A percentile compares a stretch with the other conserved stretches of the same genome.
phyloP scores from a whole-genome alignment of 176 grass and related monocot species.

The Typha latifolia region DNA sequence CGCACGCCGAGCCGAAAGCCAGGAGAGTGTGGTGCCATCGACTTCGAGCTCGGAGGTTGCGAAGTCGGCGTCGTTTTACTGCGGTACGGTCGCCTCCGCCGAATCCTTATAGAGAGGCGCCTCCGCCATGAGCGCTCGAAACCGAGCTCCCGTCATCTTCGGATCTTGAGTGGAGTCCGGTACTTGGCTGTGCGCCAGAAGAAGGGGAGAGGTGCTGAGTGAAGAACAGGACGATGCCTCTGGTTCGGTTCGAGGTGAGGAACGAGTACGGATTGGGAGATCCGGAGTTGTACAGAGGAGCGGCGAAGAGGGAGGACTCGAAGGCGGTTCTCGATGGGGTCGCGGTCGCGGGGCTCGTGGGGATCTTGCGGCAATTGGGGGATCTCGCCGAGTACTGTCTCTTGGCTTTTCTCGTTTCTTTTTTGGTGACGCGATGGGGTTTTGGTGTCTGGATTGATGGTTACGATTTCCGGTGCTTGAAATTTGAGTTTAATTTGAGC shows the following conservation, averaged over 20 bases:
- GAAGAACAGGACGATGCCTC: slow-evolving; percentile 44
- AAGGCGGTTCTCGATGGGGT: slow-evolving; percentile 86
- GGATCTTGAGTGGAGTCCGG: slow-evolving; percentile 5
- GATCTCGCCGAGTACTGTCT: slow-evolving; percentile 71
- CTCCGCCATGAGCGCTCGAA: slow-evolving; percentile 10
- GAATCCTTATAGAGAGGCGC: background rate
- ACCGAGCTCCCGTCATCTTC: background rate
- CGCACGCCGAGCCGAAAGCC: background rate
- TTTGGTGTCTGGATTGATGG: background rate
- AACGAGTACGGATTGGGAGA: slow-evolving; percentile 86
- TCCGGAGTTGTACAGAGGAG: slow-evolving; percentile 58
- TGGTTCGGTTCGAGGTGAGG: slow-evolving; percentile 78
- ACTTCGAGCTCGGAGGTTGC: background rate
- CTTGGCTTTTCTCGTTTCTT: background rate
- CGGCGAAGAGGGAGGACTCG: slow-evolving; percentile 39
- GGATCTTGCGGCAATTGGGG: slow-evolving; percentile 95
- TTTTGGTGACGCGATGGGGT: background rate
- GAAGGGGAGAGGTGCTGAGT: background rate
- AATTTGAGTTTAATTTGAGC: background rate
- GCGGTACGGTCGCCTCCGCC: background rate
- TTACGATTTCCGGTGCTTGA: background rate
- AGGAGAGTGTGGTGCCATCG: background rate
- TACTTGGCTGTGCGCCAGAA: slow-evolving; percentile 15
- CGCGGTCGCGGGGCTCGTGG: slow-evolving; percentile 92
- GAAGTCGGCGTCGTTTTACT: background rate